Percentiles rank a stretch among this genome's conserved stretches.
Conservation (phyloP, 129 eudicot genomes). For the Flaveria sonorensis region DNA sequence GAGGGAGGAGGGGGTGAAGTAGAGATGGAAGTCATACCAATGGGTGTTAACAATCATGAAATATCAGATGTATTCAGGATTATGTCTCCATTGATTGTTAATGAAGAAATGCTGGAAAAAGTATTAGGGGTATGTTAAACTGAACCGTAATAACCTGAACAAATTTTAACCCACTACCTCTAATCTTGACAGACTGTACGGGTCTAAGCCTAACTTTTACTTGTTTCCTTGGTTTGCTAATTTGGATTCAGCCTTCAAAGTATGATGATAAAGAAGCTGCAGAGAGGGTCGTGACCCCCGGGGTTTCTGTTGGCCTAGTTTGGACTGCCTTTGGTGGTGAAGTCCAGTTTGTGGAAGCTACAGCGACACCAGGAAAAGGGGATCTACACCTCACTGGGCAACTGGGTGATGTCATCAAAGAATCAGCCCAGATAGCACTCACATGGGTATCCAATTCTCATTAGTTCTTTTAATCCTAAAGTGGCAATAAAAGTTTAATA, state of each 20-base stretch:
- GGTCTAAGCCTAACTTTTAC: slow-evolving; percentile 1
- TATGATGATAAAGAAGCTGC: slow-evolving; percentile 82
- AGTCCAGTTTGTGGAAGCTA: slow-evolving; percentile 95
- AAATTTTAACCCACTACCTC: neutral
- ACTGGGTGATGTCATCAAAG: slow-evolving; percentile 95
- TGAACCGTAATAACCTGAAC: neutral
- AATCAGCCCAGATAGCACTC: slow-evolving; percentile 94
- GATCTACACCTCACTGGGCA: slow-evolving; percentile 94
- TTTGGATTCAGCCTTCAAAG: slow-evolving; percentile 72
- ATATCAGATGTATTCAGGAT: slow-evolving; percentile 61
- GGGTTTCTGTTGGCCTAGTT: slow-evolving; percentile 85
- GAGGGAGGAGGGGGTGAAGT: slow-evolving; percentile 58
- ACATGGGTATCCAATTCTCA: slow-evolving; percentile 72
- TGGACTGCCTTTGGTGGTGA: slow-evolving; percentile 97
- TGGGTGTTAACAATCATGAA: slow-evolving; percentile 69
- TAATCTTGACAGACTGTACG: slow-evolving; percentile 7
- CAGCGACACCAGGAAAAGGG: slow-evolving; percentile 85
- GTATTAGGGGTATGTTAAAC: slow-evolving; percentile 77
- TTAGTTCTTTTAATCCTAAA: neutral
- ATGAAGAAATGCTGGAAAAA: slow-evolving; percentile 81
- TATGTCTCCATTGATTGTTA: slow-evolving; percentile 72
- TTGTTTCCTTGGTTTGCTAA: slow-evolving; percentile 6
- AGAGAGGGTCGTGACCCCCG: slow-evolving; percentile 87
- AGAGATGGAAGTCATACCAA: slow-evolving; percentile 93
- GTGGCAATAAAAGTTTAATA: neutral